Evolutionary conservation across 2,329 filamentous ascomycete genomes (phyloP), one percentile per base, ranked within the genome.

Genomic region (Fusarium citri): DNA sequence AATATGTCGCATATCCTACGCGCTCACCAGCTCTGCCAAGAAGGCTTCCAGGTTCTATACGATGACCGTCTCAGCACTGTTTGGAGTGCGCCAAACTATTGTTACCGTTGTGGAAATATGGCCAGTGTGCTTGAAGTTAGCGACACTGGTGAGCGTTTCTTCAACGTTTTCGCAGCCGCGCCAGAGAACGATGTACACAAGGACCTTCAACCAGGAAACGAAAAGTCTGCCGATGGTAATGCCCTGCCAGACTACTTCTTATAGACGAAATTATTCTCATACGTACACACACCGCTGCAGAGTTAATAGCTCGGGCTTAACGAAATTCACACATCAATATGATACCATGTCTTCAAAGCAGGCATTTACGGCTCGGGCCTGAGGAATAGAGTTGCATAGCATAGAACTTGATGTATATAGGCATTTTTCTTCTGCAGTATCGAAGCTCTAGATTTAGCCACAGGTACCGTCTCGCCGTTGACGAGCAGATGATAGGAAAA

Each of bases 1-100:
- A 92, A 89, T 80, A 98, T 99, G 94, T 95, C 92, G 31, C 96
- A 99, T 80, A 99, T 99, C 70, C 85, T 99, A 59, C 92, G 96
- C 25, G 96, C 96, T n/a, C 96, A 99, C 81, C 96, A 99, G 83
- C 88, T 99, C 7, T 99, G 96, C 80, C 96, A 99, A 80, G 96
- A 99, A 82, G 96, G 96, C 1, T 99, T 95, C 80, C 96, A 98
- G 82, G 92, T 98, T 48, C 88, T 99, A 18, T 99, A 97, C 80
- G 95, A 98, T 76, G 95, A 98, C 80, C 89, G 92, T 18, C 83
- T 99, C 40, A 97, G 94, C 79, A 99, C 96, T 2, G 96, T 99
- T 9, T 99, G 96, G 96, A 98, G 94, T 78, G 96, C 96, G 7
- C 96, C 96, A 3, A 99, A 97, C 76, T 97, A 97, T 82, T 97